These are phyloP conservation scores for Daldinia sp. DNA, from an alignment of 2,329 filamentous ascomycete species.

Conservation along the genomic window DNA sequence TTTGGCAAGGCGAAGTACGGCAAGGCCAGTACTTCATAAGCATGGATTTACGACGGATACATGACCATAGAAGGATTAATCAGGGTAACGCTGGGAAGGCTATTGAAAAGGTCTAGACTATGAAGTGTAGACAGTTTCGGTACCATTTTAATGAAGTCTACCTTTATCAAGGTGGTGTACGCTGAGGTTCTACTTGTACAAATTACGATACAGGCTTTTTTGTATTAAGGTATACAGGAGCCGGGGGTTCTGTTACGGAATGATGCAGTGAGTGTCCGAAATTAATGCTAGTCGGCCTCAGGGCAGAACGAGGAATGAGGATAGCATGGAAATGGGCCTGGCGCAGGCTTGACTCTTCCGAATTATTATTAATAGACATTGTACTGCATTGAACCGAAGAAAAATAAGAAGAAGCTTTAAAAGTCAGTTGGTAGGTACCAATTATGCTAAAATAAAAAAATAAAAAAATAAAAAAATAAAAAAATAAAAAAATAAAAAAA, in stretches of 20 bases:
- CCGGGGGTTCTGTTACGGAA: conserved; percentile 23
- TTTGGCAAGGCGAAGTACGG: conserved; percentile 88
- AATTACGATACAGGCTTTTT: conserved; percentile 46
- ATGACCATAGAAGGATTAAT: conserved; percentile 12
- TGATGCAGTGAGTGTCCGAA: conserved; percentile 31
- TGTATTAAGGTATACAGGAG: conserved; percentile 38
- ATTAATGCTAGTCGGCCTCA: conserved; percentile 29
- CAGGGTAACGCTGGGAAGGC: conserved; percentile 11
- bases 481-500: no score
- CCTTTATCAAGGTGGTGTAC: conserved; percentile 21
- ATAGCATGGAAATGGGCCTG: conserved; percentile 11
- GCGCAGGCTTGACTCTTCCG: conserved; percentile 32
- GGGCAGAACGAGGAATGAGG: conserved; percentile 9
- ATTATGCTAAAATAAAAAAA: not conserved
- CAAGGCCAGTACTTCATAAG: conserved; percentile 67
- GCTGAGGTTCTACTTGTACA: conserved; percentile 42
- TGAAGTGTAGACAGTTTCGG: conserved; percentile 25
- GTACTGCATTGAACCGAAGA: conserved; percentile 21
- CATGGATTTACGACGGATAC: not conserved
- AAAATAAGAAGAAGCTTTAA: conserved; percentile 26
- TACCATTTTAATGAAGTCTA: conserved; percentile 36
- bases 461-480: no score
- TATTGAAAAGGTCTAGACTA: conserved; percentile 19
- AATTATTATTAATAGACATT: conserved; percentile 28
- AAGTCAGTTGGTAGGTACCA: conserved; percentile 2